phyloP scores from a whole-genome alignment of 176 grass and related monocot species.

The Saccharum officinarum region DNA sequence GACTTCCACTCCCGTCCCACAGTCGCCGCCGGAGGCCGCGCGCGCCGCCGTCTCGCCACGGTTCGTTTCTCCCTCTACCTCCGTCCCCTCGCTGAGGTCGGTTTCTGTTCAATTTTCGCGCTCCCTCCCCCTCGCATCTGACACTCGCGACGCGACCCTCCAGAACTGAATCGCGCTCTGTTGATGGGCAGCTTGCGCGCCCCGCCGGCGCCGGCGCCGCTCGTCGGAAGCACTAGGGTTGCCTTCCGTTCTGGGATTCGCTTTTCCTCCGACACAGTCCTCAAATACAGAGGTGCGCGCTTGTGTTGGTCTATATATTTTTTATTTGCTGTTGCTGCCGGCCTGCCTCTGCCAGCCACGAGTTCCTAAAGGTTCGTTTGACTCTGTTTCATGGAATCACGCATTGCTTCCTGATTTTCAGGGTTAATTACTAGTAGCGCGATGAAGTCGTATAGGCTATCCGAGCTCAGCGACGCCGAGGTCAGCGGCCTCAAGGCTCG shows the following conservation, averaged over 20 bases:
- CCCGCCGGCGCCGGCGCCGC: not conserved
- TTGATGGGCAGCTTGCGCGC: conserved; percentile 36
- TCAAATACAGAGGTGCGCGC: conserved; percentile 33
- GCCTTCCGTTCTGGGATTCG: not conserved
- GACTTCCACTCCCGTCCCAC: not conserved
- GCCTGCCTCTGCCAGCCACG: not conserved
- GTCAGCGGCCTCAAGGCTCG: conserved; percentile 75
- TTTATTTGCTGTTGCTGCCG: not conserved
- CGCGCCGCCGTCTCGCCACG: not conserved
- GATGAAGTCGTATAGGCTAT: conserved; percentile 90
- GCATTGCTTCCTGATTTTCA: conserved; percentile 16
- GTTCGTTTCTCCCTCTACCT: not conserved
- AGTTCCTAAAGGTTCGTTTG: not conserved
- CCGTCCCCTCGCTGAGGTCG: not conserved
- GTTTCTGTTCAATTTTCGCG: not conserved
- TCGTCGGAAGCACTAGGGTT: not conserved
- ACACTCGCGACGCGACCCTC: not conserved
- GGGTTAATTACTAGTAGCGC: conserved; percentile 48
- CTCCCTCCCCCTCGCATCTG: not conserved
- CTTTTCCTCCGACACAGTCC: not conserved
- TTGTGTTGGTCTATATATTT: not conserved
- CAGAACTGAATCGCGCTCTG: conserved; percentile 29
- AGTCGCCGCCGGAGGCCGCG: not conserved
- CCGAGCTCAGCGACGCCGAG: conserved; percentile 71
- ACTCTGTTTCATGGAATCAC: not conserved